These are phyloP conservation scores for Zoysia matrella DNA, from an alignment of 202 grass and related monocot species.

Conservation along the genomic window DNA sequence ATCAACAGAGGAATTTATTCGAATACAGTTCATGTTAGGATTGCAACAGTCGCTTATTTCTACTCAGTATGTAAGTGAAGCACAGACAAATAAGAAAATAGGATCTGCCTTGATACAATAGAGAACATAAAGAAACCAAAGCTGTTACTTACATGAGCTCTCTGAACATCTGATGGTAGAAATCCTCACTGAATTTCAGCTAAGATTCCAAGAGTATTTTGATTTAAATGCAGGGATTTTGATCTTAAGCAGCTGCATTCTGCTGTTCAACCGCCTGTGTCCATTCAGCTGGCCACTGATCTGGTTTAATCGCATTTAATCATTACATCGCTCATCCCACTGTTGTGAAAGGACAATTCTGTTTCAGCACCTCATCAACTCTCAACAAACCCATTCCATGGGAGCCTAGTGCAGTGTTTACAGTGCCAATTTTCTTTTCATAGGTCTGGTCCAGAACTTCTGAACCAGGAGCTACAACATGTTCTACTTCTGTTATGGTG, in stretches of 20 bases:
- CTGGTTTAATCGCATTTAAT: constrained; percentile 37
- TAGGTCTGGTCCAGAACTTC: constrained; percentile 61
- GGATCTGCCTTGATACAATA: not conserved
- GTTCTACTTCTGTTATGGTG: constrained; percentile 60
- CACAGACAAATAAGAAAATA: constrained; percentile 2
- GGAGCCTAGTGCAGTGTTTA: constrained; percentile 64
- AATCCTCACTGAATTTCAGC: not conserved
- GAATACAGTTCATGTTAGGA: not conserved
- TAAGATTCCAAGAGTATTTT: not conserved
- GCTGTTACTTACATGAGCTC: not conserved
- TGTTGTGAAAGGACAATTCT: constrained; percentile 40
- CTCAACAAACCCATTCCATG: not conserved
- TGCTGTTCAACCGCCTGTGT: too few species aligned
- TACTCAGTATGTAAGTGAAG: constrained; percentile 15
- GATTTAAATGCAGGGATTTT: not conserved
- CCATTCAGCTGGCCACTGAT: too few species aligned
- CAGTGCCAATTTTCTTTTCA: constrained; percentile 71
- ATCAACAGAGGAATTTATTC: constrained; percentile 19
- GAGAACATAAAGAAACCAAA: not conserved
- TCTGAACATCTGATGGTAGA: not conserved
- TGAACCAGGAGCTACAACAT: constrained; percentile 54
- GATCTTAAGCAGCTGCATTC: constrained; percentile 38
- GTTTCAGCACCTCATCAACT: constrained; percentile 51
- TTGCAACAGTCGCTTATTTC: constrained; percentile 27
- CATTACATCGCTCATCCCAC: constrained; percentile 47